Evolutionary conservation across 2,329 filamentous ascomycete species (phyloP).

Genomic region (Emergomyces africanus): DNA sequence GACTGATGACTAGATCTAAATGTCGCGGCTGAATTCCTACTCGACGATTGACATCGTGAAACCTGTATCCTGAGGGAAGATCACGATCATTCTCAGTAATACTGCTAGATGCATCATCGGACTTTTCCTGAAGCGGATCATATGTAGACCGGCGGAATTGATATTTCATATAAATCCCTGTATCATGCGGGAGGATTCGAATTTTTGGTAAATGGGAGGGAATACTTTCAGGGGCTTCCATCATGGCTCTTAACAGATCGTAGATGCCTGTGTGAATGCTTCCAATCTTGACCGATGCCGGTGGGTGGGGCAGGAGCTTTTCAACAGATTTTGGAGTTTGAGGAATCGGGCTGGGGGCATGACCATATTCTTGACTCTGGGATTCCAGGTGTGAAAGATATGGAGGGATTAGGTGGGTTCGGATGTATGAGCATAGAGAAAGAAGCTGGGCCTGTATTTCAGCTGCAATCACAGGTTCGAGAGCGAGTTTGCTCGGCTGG

Average conservation of each 20-base stretch:
- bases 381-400: slow-evolving; percentile 15
- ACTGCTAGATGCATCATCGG: background rate
- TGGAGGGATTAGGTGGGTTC: slow-evolving; percentile 14
- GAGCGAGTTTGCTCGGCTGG: background rate
- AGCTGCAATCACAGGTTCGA: background rate
- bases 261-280: slow-evolving; percentile 24
- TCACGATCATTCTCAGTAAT: background rate
- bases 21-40: slow-evolving; percentile 19
- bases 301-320: slow-evolving; percentile 17
- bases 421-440: slow-evolving; percentile 17
- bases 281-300: slow-evolving; percentile 25
- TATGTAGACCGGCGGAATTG: slow-evolving; percentile 18
- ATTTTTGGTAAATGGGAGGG: slow-evolving; percentile 15
- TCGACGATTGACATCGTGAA: slow-evolving; percentile 15
- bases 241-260: slow-evolving; percentile 14
- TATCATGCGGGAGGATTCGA: slow-evolving; percentile 15
- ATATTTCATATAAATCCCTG: slow-evolving; percentile 25
- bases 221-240: slow-evolving; percentile 7
- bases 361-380: background rate
- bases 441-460: slow-evolving; percentile 18
- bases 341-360: background rate
- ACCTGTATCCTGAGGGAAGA: slow-evolving; percentile 23
- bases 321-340: background rate
- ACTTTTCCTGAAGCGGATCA: background rate
- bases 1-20: slow-evolving; percentile 25